A percentile compares a stretch with the other conserved stretches of the same genome.
Evolutionary conservation across 2,329 filamentous ascomycete species (phyloP).

Genomic region (Talaromyces sp.): DNA sequence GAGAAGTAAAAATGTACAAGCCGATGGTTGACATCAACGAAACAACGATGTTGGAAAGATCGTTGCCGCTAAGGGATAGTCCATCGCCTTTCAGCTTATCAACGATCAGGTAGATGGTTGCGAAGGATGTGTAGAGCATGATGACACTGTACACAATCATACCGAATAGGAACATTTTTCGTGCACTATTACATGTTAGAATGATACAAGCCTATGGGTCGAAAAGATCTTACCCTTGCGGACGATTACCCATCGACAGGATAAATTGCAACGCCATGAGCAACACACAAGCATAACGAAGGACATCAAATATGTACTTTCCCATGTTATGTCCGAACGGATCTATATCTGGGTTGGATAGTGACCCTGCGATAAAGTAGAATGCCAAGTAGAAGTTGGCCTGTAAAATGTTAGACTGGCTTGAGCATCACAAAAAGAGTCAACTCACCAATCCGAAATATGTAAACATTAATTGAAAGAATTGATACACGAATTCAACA

Average conservation of each 20-base stretch:
- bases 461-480: conserved; percentile 87
- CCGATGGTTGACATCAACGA: conserved; percentile 85
- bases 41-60: conserved; percentile 93
- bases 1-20: conserved; percentile 92
- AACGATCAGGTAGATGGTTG: conserved; percentile 81
- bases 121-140: conserved; percentile 94
- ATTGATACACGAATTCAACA: conserved; percentile 93
- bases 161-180: conserved; percentile 79
- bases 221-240: conserved; percentile 65
- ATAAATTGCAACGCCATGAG: conserved; percentile 96
- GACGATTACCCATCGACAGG: conserved; percentile 89
- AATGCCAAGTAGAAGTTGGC: conserved; percentile 99
- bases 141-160: conserved; percentile 91
- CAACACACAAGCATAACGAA: conserved; percentile 80
- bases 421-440: background rate
- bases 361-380: conserved; percentile 92
- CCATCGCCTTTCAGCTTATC: conserved; percentile 60
- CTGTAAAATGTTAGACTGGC: conserved; percentile 28
- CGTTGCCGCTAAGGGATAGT: conserved; percentile 70
- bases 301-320: conserved; percentile 75
- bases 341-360: conserved; percentile 73
- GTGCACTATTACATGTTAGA: conserved; percentile 52
- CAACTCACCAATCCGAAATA: conserved; percentile 75
- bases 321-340: conserved; percentile 89
- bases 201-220: background rate